These are phyloP conservation scores for Gossypium davidsonii DNA, from an alignment of 441 rosid species.

Conservation along the genomic window DNA sequence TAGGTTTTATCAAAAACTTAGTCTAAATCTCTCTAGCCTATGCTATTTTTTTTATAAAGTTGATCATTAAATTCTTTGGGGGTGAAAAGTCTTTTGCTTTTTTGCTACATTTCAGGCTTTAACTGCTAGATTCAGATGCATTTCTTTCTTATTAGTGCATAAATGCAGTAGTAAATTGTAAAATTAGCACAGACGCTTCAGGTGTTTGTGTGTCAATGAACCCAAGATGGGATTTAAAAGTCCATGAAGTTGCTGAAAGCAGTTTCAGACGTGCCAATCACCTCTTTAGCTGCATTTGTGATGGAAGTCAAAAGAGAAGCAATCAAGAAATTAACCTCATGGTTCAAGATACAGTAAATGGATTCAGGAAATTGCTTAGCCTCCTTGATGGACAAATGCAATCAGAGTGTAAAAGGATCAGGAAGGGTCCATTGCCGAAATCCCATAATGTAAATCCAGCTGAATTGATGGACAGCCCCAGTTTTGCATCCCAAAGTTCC, in stretches of 20 bases:
- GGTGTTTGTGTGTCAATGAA: constrained; percentile 18
- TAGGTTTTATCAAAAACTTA: neutral
- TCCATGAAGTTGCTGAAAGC: constrained; percentile 24
- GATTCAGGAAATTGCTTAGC: constrained; percentile 20
- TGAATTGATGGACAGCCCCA: constrained; percentile 23
- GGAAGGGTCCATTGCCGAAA: constrained; percentile 28
- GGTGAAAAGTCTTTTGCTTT: neutral
- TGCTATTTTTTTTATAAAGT: neutral
- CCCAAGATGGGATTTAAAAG: constrained; percentile 22
- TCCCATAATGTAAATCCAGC: constrained; percentile 17
- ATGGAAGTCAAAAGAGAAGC: constrained; percentile 20
- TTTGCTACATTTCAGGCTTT: neutral
- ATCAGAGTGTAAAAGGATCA: constrained; percentile 9
- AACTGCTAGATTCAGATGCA: neutral
- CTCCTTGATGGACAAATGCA: constrained; percentile 23
- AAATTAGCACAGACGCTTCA: constrained; percentile 12
- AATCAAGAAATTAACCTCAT: constrained; percentile 23
- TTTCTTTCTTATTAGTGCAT: neutral
- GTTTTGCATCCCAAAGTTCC: neutral
- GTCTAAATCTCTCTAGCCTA: neutral
- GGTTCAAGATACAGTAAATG: constrained; percentile 20
- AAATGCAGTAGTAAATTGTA: neutral
- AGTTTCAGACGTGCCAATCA: constrained; percentile 20
- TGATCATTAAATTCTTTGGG: neutral
- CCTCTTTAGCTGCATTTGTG: neutral